Evolutionary conservation across 1,139 yeast genomes (phyloP), one percentile per base, ranked within the genome.

Genomic region (Yamadazyma friedrichii): DNA sequence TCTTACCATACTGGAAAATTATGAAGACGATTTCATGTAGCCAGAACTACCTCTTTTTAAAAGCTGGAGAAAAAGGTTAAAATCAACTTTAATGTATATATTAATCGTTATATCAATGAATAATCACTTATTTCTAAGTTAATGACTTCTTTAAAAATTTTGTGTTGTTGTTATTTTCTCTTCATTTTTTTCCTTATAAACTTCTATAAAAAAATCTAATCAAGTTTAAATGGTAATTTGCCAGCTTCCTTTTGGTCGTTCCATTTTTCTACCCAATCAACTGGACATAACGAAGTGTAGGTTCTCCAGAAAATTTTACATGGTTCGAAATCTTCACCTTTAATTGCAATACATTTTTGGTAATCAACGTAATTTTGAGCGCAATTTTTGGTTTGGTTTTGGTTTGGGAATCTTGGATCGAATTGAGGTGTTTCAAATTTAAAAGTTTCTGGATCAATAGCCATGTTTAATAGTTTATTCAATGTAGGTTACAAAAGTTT

Each of bases 271-370:
- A 86, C 79, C 97, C 97, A 89, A 59, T 84, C 84, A 42, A 80
- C 76, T 48, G 98, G 98, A 73, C 98, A 93, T 64, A 93, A 77
- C 29, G 97, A 80, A 56, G 85, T 80, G 78, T 78, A 93, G 45
- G 97, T 88, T 71, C 82, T 85, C 83, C 81, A 88, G 76, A 93
- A 93, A 55, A 88, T 89, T 72, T 89, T 80, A 73, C 98, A 93
- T 62, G 98, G 98, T 61, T 91, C 96, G 62, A 93, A 93, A 51
- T 91, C 98, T 73, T 93, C 98, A 63, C 98, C 98, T 76, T 91
- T 91, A 55, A 91, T 89, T 61, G 83, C 85, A 65, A 93, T 81
- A 76, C 98, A 93, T 73, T 89, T 91, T 84, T 87, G 93, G 83
- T 91, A 93, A 72, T 93, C 98, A 60, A 93, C 88, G 76, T 91